Evolutionary conservation across 495 filamentous ascomycete genomes (phyloP).

Genomic region (Penicillium verhagenii): DNA sequence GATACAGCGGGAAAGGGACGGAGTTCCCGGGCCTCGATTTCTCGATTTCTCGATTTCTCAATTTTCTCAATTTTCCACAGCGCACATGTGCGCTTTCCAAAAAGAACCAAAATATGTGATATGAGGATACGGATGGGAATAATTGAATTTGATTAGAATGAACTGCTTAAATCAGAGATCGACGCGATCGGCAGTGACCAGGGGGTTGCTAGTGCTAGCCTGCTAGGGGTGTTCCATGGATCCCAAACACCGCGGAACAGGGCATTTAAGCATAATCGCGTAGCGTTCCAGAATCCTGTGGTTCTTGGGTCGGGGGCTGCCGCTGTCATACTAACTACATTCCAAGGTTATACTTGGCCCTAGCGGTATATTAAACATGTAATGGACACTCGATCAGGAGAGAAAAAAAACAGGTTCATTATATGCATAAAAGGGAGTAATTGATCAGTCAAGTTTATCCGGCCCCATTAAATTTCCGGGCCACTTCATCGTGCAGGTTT

Average conservation of each 20-base stretch:
- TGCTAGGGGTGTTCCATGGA: constrained; percentile 12
- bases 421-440: too few species aligned
- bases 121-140: too few species aligned
- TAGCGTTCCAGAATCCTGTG: constrained; percentile 20
- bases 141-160: too few species aligned
- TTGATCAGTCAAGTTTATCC: background rate
- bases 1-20: too few species aligned
- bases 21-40: too few species aligned
- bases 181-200: constrained; percentile 8
- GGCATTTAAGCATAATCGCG: constrained; percentile 22
- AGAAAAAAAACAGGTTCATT: too few species aligned
- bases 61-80: too few species aligned
- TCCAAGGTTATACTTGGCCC: background rate
- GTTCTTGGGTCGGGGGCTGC: constrained; percentile 16
- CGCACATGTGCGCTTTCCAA: too few species aligned
- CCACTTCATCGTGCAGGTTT: constrained; percentile 16
- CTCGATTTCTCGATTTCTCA: too few species aligned
- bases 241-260: background rate
- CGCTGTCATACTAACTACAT: constrained; percentile 17
- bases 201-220: background rate
- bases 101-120: too few species aligned
- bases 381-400: too few species aligned
- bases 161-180: background rate
- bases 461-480: constrained; percentile 6
- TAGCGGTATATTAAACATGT: too few species aligned